Conservation (phyloP, 495 filamentous ascomycete species). For the Extremus antarcticus region DNA sequence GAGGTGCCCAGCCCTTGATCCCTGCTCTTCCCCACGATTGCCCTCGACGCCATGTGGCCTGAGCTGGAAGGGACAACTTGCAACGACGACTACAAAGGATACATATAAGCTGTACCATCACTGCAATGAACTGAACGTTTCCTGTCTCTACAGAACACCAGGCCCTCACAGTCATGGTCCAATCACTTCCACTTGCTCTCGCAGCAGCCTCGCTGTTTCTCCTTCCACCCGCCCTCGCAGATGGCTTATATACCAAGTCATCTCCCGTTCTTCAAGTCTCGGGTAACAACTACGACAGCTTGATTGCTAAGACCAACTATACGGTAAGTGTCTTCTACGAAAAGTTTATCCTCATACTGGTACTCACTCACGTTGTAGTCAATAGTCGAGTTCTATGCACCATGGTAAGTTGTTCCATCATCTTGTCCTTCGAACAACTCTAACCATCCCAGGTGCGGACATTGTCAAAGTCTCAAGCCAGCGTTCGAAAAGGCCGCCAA, state of each 20-base stretch:
- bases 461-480: slow-evolving; percentile 90
- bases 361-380: neutral
- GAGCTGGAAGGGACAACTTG: neutral
- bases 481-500: slow-evolving; percentile 91
- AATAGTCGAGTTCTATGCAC: slow-evolving; percentile 61
- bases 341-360: no score
- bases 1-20: neutral
- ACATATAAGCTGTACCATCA: neutral
- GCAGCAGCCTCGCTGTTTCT: slow-evolving; percentile 38
- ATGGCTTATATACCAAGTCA: slow-evolving; percentile 71
- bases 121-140: neutral
- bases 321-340: slow-evolving; percentile 52
- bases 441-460: slow-evolving; percentile 49
- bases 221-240: slow-evolving; percentile 52
- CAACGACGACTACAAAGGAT: neutral
- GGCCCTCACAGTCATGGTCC: neutral
- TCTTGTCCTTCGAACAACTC: neutral
- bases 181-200: neutral
- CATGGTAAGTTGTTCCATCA: slow-evolving; percentile 44
- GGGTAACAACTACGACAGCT: slow-evolving; percentile 67
- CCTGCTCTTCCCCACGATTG: no score
- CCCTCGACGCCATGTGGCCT: neutral
- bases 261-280: slow-evolving; percentile 82
- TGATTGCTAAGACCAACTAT: slow-evolving; percentile 82
- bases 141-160: no score